These are phyloP conservation scores for Mangifera indica DNA, from an alignment of 345 rosid species.

Conservation along the genomic window DNA sequence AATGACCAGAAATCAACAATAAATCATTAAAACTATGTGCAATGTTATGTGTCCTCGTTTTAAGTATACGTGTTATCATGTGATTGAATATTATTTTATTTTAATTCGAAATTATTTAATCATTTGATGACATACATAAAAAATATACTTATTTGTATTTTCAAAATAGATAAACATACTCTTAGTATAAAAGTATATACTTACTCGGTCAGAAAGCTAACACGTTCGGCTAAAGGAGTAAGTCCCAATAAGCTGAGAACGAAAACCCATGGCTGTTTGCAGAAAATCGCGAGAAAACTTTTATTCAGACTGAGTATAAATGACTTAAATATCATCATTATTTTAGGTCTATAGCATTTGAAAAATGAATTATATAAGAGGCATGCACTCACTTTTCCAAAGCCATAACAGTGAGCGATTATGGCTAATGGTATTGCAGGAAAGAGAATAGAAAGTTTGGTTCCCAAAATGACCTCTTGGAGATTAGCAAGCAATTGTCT, in stretches of 20 bases:
- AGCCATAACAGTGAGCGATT: slow-evolving; percentile 47
- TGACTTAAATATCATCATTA: too few species aligned
- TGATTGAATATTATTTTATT: too few species aligned
- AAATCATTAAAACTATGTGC: too few species aligned
- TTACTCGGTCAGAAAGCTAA: slow-evolving; percentile 96
- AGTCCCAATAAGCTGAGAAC: slow-evolving; percentile 81
- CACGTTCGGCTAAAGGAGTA: slow-evolving; percentile 84
- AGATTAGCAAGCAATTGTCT: slow-evolving; percentile 53
- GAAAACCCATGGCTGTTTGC: slow-evolving; percentile 77
- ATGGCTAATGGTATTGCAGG: slow-evolving; percentile 81
- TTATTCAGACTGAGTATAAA: too few species aligned
- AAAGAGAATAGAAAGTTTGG: slow-evolving; percentile 73
- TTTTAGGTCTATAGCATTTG: too few species aligned
- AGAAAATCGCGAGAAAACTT: neutral
- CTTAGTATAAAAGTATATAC: slow-evolving; percentile 18
- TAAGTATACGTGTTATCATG: too few species aligned
- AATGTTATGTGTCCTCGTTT: too few species aligned
- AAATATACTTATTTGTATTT: too few species aligned
- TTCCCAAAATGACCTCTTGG: slow-evolving; percentile 83
- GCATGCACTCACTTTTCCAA: slow-evolving; percentile 51
- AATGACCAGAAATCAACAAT: neutral
- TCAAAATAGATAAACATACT: too few species aligned
- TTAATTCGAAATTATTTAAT: too few species aligned
- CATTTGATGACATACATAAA: too few species aligned
- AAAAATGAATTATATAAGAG: neutral